These are phyloP conservation scores for Cicer judaicum DNA, from an alignment of 306 rosid species.

Conservation along the genomic window DNA sequence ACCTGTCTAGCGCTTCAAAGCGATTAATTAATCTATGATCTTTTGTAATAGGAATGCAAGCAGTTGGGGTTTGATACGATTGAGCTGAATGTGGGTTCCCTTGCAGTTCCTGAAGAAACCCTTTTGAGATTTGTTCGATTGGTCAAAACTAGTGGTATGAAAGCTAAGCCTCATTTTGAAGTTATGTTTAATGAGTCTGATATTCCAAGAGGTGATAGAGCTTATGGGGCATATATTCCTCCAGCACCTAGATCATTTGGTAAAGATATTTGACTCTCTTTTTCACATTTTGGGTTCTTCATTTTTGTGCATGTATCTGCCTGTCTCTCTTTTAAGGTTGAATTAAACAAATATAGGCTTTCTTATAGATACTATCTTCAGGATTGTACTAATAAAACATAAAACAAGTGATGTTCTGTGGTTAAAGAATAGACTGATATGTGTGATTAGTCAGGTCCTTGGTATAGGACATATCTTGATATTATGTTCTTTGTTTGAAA, in stretches of 20 bases:
- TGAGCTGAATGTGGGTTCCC: constrained; percentile 74
- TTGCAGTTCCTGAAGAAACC: constrained; percentile 83
- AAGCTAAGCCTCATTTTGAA: constrained; percentile 78
- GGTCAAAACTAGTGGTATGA: constrained; percentile 80
- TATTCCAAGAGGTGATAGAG: constrained; percentile 70
- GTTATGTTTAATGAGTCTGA: constrained; percentile 81
- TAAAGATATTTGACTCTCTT: constrained; percentile 41
- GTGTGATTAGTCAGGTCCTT: constrained; percentile 5
- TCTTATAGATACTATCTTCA: not conserved
- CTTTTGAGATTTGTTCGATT: constrained; percentile 77
- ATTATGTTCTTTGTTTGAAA: not conserved
- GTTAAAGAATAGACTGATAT: not conserved
- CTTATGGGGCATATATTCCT: constrained; percentile 81
- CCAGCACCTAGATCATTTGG: constrained; percentile 79
- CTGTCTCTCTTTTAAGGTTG: constrained; percentile 18
- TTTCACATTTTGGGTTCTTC: not conserved
- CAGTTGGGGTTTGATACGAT: constrained; percentile 81
- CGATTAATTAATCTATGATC: not conserved
- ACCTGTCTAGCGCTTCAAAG: no score
- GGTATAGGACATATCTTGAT: constrained; percentile 7
- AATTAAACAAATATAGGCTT: constrained; percentile 7
- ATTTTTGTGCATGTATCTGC: not conserved
- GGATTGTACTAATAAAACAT: constrained; percentile 1
- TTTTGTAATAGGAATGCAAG: constrained; percentile 76
- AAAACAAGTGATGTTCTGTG: not conserved